Conservation (phyloP, 192 early-diverging fungal species). For the Backusella sp. region DNA sequence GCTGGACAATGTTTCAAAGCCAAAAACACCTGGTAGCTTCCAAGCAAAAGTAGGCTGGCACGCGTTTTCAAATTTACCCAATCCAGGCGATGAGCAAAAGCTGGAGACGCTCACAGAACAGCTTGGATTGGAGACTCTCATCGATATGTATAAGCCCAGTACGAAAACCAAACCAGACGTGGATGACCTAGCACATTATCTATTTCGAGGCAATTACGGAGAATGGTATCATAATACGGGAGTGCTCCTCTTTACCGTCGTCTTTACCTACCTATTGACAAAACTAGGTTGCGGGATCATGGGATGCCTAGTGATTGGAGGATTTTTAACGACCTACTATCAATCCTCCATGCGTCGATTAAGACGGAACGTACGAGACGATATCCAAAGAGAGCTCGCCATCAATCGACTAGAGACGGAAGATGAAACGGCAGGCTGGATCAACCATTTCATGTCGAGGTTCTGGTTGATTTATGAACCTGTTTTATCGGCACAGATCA, state of each 20-base stretch:
- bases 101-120: not conserved
- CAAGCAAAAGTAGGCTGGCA: conserved; percentile 26
- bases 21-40: conserved; percentile 9
- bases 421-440: conserved; percentile 78
- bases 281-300: conserved; percentile 30
- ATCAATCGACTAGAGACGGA: conserved; percentile 45
- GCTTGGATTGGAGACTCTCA: conserved; percentile 8
- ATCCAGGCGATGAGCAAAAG: conserved; percentile 27
- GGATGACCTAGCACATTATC: conserved; percentile 26
- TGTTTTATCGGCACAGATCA: conserved; percentile 70
- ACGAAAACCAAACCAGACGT: not conserved
- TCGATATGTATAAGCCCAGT: conserved; percentile 3
- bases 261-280: conserved; percentile 28
- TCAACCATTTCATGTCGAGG: conserved; percentile 77
- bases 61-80: conserved; percentile 30
- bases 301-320: conserved; percentile 37
- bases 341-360: conserved; percentile 68
- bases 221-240: conserved; percentile 40
- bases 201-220: conserved; percentile 33
- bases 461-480: conserved; percentile 94
- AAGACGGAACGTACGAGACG: conserved; percentile 65
- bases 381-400: conserved; percentile 64
- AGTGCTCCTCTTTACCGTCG: conserved; percentile 25
- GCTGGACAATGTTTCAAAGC: not conserved
- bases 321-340: conserved; percentile 63